phyloP scores from a whole-genome alignment of 441 rosid species.

The Raphanus hybrid region DNA sequence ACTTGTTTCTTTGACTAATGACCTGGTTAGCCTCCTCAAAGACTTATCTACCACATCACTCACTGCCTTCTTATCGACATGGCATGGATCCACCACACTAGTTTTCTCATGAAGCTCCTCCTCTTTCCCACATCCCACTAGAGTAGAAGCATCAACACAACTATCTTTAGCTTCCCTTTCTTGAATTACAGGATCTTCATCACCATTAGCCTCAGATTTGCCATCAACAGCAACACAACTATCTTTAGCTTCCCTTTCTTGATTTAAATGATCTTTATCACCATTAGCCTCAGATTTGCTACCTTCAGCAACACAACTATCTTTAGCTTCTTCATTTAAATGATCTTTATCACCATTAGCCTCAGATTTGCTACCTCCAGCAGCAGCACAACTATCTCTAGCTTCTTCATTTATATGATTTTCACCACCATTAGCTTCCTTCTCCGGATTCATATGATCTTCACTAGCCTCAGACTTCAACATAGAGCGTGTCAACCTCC shows the following conservation, averaged over 20 bases:
- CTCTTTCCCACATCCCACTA: background rate
- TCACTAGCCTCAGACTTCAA: conserved; percentile 44
- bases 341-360: background rate
- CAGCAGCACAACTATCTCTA: conserved; percentile 34
- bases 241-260: background rate
- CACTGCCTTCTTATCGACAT: conserved; percentile 38
- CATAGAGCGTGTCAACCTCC: conserved; percentile 82
- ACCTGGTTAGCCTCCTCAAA: conserved; percentile 77
- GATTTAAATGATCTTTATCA: conserved; percentile 22
- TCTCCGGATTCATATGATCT: conserved; percentile 23
- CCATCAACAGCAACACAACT: conserved; percentile 3
- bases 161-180: background rate
- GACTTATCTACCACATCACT: conserved; percentile 43
- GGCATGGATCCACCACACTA: conserved; percentile 14
- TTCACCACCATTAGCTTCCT: background rate
- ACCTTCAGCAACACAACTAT: conserved; percentile 29
- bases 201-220: conserved; percentile 23
- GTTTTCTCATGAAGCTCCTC: conserved; percentile 19
- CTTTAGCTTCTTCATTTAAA: background rate
- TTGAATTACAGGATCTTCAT: background rate
- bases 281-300: conserved; percentile 37
- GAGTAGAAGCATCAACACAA: conserved; percentile 25
- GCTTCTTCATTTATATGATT: background rate
- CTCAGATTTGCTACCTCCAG: conserved; percentile 33
- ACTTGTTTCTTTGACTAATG: conserved; percentile 52